Evolutionary conservation across 73 alveolate species (phyloP).

Genomic region (Paramecium tetraurelia): DNA sequence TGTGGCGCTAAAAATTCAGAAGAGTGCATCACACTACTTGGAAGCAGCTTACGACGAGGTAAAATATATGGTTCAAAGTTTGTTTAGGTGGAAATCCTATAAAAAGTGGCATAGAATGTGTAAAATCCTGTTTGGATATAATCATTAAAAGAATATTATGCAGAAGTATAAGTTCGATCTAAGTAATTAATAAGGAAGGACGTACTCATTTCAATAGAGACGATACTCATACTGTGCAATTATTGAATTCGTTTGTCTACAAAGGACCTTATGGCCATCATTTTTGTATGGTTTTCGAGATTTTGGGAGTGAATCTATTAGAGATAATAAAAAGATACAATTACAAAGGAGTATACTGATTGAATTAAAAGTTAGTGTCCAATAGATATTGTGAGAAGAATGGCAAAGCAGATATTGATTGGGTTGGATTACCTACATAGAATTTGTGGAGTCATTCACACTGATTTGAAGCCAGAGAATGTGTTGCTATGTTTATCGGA

Average conservation of each 20-base stretch:
- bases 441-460: conserved; percentile 93
- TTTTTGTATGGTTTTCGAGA: conserved; percentile 97
- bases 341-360: conserved; percentile 67
- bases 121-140: conserved; percentile 57
- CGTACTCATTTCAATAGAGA: conserved; percentile 30
- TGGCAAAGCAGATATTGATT: conserved; percentile 90
- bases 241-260: conserved; percentile 59
- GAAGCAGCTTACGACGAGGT: conserved; percentile 99
- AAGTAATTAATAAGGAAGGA: neutral
- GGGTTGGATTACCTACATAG: conserved; percentile 97
- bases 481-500: conserved; percentile 82
- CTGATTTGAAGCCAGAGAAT: conserved; percentile 97
- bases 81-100: conserved; percentile 56
- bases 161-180: neutral
- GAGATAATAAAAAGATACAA: conserved; percentile 90
- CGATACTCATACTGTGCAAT: conserved; percentile 62
- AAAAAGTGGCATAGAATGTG: conserved; percentile 86
- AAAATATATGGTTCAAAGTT: conserved; percentile 61
- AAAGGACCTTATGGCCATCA: conserved; percentile 72
- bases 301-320: conserved; percentile 96
- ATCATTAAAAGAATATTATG: conserved; percentile 3
- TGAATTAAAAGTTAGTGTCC: neutral
- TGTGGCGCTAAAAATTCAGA: conserved; percentile 94
- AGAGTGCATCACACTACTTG: conserved; percentile 95
- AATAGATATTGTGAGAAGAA: conserved; percentile 67